Base-by-base conservation (phyloP, 176 grass and related monocot genomes). In the Triticum timopheevii region DNA sequence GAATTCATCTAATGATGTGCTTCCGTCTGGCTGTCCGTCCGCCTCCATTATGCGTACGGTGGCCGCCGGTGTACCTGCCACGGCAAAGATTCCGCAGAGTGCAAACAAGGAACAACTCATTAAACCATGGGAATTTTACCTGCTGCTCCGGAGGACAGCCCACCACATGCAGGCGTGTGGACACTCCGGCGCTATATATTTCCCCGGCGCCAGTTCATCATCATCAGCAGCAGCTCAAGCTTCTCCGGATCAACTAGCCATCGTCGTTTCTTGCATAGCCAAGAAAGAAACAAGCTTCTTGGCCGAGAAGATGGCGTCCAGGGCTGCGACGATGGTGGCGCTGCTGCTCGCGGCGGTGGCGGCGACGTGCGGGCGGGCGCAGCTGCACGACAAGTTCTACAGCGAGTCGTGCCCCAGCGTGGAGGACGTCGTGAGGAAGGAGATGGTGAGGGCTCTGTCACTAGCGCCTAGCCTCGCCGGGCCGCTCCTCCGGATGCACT, bases 401-500 rank as follows among this genome's bases (percentile, higher is more conserved):
- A 76, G 87, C 81, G 49, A 85, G 81, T 65, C 92, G 52, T 94
- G 92, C 71, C 92, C 92, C 30, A 62, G 85, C 44, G 87, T 86
- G 33, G 92, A 94, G 79, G 63, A 24, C 1, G 80, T 94, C 25
- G 87, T 94, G 13, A 61, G 90, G 13, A 73, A 74, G 63, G 92
- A 94, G 90, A 89, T 92, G 86, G 38, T 82, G 24, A 49, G 81
- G 38, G 80, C 90, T 66, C 73, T 97, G 45, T 65, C 76, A 15
- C 68, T 66, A 6, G 90, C 87, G 52, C 95, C 92, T 2, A 97
- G 91, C 90, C 95, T 97, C 62, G 93, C 93, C 36, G 95, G 81
- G 1, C 92, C 95, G 30, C 83, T 97, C 28, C 88, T 97, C 65
- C 67, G 95, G 67, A 91, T 97, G 87, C 90, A 94, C 69, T 97